Percentiles rank a stretch among this genome's conserved stretches.
Evolutionary conservation across 331 rosid genomes (phyloP).

Genomic region (Acacia concinna): DNA sequence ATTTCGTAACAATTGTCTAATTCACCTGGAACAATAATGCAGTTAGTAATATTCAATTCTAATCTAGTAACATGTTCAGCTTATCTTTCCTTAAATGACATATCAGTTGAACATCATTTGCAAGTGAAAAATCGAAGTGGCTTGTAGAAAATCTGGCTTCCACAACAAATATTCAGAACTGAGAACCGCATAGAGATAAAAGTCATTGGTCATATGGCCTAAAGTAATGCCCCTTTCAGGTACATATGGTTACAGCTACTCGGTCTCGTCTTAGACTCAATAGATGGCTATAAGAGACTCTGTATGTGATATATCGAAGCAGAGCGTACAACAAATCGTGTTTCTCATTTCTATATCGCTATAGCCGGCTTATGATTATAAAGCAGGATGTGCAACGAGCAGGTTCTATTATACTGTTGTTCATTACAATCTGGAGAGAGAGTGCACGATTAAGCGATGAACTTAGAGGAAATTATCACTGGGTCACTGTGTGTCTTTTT

Average conservation of each 20-base stretch:
- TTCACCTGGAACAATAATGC: background rate
- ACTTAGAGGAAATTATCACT: background rate
- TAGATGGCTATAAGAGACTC: background rate
- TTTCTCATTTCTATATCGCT: background rate
- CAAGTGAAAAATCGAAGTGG: background rate
- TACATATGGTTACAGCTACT: background rate
- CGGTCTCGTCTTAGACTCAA: background rate
- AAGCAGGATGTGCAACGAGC: conserved; percentile 6
- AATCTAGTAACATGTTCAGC: background rate
- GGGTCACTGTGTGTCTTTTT: background rate
- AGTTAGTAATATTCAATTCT: background rate
- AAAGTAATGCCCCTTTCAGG: background rate
- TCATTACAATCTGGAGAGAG: background rate
- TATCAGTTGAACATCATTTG: background rate
- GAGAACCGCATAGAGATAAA: background rate
- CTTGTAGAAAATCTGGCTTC: background rate
- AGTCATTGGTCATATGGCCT: background rate
- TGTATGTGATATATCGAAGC: background rate
- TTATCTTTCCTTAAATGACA: background rate
- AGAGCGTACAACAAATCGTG: background rate
- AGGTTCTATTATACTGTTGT: background rate
- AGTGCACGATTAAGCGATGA: background rate
- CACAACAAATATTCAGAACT: conserved; percentile 12
- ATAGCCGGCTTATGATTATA: background rate
- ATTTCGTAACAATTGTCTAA: background rate